Percentiles rank a stretch among this genome's conserved stretches.
These are phyloP conservation scores for Westerdykella sp. DNA, from an alignment of 2,329 filamentous ascomycete genomes.

Conservation along the genomic window DNA sequence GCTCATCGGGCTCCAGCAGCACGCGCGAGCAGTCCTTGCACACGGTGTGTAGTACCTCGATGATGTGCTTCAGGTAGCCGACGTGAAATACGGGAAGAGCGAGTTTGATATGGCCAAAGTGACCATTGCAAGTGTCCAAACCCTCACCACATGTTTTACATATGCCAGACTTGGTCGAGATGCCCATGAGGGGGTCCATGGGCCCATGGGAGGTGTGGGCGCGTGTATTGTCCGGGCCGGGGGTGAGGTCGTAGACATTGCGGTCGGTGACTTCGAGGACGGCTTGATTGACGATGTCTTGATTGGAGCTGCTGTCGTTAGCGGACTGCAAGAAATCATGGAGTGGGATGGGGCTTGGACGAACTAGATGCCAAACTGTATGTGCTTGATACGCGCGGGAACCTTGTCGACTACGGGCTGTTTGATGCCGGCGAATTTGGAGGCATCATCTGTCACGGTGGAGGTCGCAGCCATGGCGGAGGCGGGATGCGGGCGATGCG, in stretches of 20 bases:
- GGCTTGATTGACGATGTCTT: conserved; percentile 92
- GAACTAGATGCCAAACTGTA: conserved; percentile 90
- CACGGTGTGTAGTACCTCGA: conserved; percentile 86
- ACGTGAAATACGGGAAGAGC: conserved; percentile 92
- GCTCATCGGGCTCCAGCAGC: conserved; percentile 72
- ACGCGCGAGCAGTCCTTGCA: conserved; percentile 89
- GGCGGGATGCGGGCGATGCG: not conserved
- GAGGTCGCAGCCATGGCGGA: not conserved
- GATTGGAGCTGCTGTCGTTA: conserved; percentile 60
- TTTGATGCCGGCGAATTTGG: conserved; percentile 50
- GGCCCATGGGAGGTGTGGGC: conserved; percentile 75
- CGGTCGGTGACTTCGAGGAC: conserved; percentile 93
- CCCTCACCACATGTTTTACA: conserved; percentile 81
- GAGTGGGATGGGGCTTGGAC: not conserved
- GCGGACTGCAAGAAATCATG: conserved; percentile 3
- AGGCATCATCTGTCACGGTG: conserved; percentile 12
- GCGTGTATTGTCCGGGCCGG: conserved; percentile 51
- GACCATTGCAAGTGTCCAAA: conserved; percentile 80
- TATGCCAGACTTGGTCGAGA: conserved; percentile 71
- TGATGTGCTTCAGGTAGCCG: conserved; percentile 89
- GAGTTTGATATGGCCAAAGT: conserved; percentile 89
- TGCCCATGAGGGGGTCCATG: conserved; percentile 81
- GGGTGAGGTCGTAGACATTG: conserved; percentile 84
- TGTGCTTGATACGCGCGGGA: conserved; percentile 84
- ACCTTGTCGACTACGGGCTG: conserved; percentile 83